Conservation (phyloP, 2,329 filamentous ascomycete species). For the Beauveria medogensis region DNA sequence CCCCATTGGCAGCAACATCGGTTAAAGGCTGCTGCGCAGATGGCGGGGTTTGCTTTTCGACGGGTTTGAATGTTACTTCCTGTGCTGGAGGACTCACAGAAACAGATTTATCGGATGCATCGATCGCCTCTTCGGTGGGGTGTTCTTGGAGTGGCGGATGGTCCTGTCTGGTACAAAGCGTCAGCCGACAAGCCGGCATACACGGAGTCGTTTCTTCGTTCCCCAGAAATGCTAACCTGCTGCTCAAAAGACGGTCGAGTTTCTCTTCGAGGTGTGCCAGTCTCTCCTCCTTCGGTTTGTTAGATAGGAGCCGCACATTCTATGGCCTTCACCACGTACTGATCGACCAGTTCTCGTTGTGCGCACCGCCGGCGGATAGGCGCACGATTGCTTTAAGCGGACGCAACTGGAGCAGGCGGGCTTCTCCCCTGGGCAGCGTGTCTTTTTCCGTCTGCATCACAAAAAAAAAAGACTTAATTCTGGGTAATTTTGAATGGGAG, state of each 20-base stretch:
- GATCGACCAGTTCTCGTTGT: conserved; percentile 34
- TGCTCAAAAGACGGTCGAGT: conserved; percentile 40
- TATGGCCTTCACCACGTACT: conserved; percentile 24
- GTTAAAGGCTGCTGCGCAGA: conserved; percentile 7
- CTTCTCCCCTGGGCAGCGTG: conserved; percentile 42
- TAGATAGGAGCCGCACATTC: conserved; percentile 1
- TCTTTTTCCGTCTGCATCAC: conserved; percentile 31
- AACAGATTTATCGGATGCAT: conserved; percentile 26
- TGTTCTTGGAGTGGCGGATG: conserved; percentile 19
- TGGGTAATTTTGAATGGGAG: background rate
- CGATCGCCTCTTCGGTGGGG: conserved; percentile 22
- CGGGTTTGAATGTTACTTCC: conserved; percentile 11
- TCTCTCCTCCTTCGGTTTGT: conserved; percentile 35
- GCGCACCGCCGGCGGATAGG: conserved; percentile 32
- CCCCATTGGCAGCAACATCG: conserved; percentile 16
- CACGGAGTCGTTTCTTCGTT: background rate
- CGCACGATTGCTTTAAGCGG: conserved; percentile 38
- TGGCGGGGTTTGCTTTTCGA: conserved; percentile 12
- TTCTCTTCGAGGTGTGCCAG: conserved; percentile 45
- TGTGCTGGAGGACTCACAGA: conserved; percentile 23
- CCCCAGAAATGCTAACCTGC: conserved; percentile 18
- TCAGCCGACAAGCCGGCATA: background rate
- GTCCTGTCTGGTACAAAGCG: background rate
- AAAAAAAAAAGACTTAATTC: background rate
- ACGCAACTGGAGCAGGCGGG: conserved; percentile 43